These are phyloP conservation scores for Rostrohypoxylon terebratum DNA, from an alignment of 495 filamentous ascomycete genomes.

Conservation along the genomic window DNA sequence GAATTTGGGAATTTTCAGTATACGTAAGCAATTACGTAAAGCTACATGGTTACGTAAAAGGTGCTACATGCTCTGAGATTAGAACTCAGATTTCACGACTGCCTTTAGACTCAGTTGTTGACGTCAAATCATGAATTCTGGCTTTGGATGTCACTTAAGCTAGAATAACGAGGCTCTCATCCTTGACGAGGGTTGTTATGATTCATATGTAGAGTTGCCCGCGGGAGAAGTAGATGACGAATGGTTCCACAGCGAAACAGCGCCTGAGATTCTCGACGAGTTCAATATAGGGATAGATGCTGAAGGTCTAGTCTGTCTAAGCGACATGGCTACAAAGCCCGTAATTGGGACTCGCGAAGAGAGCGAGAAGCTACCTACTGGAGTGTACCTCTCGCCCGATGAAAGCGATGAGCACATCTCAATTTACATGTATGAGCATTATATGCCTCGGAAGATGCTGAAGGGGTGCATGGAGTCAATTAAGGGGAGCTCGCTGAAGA, in stretches of 20 bases:
- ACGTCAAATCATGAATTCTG: no score
- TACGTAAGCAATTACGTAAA: no score
- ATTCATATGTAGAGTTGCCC: constrained; percentile 82
- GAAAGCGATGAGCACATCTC: constrained; percentile 88
- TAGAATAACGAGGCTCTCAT: no score
- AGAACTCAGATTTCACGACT: no score
- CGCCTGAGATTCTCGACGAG: constrained; percentile 86
- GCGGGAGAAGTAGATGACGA: constrained; percentile 92
- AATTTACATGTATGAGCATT: constrained; percentile 78
- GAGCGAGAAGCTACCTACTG: constrained; percentile 67
- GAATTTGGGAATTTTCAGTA: background rate
- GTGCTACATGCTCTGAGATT: no score
- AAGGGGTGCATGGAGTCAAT: constrained; percentile 77
- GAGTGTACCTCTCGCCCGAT: constrained; percentile 80
- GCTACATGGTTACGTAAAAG: no score
- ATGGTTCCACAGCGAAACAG: constrained; percentile 80
- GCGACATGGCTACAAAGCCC: constrained; percentile 73
- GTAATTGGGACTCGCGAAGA: constrained; percentile 37
- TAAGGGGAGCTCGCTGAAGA: constrained; percentile 83
- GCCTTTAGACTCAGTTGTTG: no score
- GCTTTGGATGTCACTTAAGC: background rate
- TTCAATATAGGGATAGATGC: constrained; percentile 68
- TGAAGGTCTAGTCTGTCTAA: constrained; percentile 59
- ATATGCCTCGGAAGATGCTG: constrained; percentile 71
- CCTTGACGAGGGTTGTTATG: no score